These are phyloP conservation scores for Ophiosphaerella narmari DNA, from an alignment of 2,329 filamentous ascomycete species.

Conservation along the genomic window DNA sequence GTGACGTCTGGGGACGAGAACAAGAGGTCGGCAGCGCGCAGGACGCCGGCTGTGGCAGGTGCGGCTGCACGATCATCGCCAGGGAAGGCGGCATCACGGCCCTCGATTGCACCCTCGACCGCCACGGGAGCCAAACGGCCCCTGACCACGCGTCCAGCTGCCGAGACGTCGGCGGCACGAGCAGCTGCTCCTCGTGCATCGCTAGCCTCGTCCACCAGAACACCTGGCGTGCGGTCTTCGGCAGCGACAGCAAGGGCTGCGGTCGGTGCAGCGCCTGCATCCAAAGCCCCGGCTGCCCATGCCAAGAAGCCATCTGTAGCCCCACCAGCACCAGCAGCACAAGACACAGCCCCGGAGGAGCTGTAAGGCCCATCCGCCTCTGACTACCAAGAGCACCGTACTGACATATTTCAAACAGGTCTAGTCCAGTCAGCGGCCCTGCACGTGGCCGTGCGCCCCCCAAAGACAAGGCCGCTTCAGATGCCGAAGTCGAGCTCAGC, in stretches of 20 bases:
- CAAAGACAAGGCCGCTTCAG: constrained; percentile 43
- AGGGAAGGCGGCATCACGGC: constrained; percentile 22
- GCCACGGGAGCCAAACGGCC: constrained; percentile 36
- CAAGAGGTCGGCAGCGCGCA: constrained; percentile 34
- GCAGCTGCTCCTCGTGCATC: constrained; percentile 36
- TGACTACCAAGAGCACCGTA: neutral
- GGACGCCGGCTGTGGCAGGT: constrained; percentile 25
- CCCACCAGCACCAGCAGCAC: constrained; percentile 5
- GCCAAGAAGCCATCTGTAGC: constrained; percentile 38
- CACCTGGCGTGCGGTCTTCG: constrained; percentile 27
- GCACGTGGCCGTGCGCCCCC: constrained; percentile 25
- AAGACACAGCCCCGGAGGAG: constrained; percentile 10
- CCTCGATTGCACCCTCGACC: constrained; percentile 22
- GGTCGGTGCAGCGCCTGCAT: constrained; percentile 13
- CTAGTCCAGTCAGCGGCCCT: constrained; percentile 28
- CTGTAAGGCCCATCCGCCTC: constrained; percentile 1
- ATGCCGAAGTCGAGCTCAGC: constrained; percentile 40
- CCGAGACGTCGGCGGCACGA: constrained; percentile 28
- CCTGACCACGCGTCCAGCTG: constrained; percentile 29
- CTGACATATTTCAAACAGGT: constrained; percentile 11
- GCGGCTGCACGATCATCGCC: constrained; percentile 31
- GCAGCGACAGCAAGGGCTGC: constrained; percentile 24
- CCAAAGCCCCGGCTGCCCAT: constrained; percentile 28
- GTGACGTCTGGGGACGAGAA: constrained; percentile 45
- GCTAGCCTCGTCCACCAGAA: constrained; percentile 28